Evolutionary conservation across 495 filamentous ascomycete species (phyloP).

Genomic region (Neurospora terricola): DNA sequence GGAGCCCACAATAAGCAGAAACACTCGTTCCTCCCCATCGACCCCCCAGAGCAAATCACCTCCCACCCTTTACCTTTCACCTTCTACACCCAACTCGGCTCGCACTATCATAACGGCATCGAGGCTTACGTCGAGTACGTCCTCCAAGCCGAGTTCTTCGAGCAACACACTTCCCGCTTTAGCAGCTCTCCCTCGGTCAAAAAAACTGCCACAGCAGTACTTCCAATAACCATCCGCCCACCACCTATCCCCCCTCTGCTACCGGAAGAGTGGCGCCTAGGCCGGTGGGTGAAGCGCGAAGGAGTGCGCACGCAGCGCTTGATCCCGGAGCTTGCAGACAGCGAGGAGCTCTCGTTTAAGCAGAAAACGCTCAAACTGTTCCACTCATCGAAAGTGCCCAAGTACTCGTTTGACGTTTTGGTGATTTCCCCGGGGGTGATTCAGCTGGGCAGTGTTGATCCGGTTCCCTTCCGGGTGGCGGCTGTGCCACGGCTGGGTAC

Average conservation of each 20-base stretch:
- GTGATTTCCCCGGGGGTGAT: neutral
- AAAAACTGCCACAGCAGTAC: neutral
- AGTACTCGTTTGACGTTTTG: neutral
- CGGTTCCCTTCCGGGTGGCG: neutral
- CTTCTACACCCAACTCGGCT: neutral
- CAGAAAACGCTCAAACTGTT: neutral
- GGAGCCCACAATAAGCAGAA: neutral
- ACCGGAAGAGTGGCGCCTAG: neutral
- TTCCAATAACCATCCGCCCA: neutral
- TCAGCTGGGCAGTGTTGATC: neutral
- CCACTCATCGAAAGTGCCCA: neutral
- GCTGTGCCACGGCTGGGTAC: neutral
- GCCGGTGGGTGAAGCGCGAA: neutral
- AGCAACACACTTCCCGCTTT: neutral
- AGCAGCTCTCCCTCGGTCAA: neutral
- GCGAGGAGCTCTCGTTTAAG: neutral
- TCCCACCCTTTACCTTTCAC: neutral
- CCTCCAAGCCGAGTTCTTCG: neutral
- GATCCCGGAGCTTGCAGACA: neutral
- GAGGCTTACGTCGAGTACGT: neutral
- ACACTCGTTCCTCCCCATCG: neutral
- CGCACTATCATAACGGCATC: neutral
- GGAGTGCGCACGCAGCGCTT: neutral
- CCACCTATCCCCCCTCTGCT: neutral
- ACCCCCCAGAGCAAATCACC: neutral